A percentile compares a stretch with the other conserved stretches of the same genome.
Conservation (phyloP, 2,329 filamentous ascomycete species). For the Penicillium sp. region DNA sequence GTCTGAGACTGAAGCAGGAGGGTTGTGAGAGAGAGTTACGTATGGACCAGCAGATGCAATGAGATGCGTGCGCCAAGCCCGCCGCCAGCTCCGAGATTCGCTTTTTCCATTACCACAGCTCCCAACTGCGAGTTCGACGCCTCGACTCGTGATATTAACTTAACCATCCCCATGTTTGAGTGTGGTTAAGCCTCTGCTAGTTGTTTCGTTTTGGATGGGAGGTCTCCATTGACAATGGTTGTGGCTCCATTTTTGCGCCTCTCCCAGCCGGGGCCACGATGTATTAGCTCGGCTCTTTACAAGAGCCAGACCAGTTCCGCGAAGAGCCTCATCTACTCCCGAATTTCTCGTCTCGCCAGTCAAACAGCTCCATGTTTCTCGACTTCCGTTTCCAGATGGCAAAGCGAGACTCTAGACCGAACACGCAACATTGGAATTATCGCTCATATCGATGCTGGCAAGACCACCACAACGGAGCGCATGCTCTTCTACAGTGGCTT, state of each 20-base stretch:
- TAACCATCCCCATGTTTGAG: slow-evolving; percentile 10
- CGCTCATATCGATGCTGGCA: slow-evolving; percentile 97
- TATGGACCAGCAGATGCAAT: slow-evolving; percentile 13
- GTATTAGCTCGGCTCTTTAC: slow-evolving; percentile 25
- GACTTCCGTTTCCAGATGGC: slow-evolving; percentile 26
- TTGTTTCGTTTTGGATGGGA: slow-evolving; percentile 11
- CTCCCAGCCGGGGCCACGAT: slow-evolving; percentile 31
- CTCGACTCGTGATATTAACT: slow-evolving; percentile 2
- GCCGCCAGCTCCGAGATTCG: slow-evolving; percentile 18
- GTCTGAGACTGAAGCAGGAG: slow-evolving; percentile 9
- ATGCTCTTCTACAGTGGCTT: slow-evolving; percentile 98
- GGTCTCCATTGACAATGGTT: slow-evolving; percentile 31
- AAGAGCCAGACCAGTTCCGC: slow-evolving; percentile 16
- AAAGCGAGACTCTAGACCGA: slow-evolving; percentile 53
- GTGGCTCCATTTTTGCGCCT: slow-evolving; percentile 37
- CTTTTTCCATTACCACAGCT: slow-evolving; percentile 12
- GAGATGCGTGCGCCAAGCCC: slow-evolving; percentile 30
- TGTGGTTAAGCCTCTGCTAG: slow-evolving; percentile 1
- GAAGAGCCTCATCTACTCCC: slow-evolving; percentile 14
- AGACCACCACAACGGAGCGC: slow-evolving; percentile 97
- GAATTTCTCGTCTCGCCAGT: slow-evolving; percentile 11
- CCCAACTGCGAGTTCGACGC: slow-evolving; percentile 3
- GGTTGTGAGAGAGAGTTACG: slow-evolving; percentile 19
- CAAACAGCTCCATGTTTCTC: slow-evolving; percentile 34
- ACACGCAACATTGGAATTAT: slow-evolving; percentile 98